Conservation (phyloP, 2,329 filamentous ascomycete genomes). For the Fusarium palustre region DNA sequence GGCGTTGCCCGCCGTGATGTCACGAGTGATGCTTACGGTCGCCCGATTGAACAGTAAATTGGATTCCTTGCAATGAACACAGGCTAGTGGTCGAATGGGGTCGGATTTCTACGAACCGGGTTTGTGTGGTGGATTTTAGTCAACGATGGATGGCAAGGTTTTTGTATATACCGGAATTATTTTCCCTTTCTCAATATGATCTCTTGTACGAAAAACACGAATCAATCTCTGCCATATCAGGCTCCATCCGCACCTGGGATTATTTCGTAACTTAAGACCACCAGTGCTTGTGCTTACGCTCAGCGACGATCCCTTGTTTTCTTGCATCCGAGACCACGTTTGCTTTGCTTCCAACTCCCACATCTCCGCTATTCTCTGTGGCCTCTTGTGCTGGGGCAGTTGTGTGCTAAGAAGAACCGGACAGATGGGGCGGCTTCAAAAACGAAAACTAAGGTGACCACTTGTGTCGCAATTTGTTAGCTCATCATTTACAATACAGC, state of each 20-base stretch:
- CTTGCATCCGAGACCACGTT: background rate
- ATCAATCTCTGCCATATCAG: background rate
- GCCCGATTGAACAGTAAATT: rapidly evolving
- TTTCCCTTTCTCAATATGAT: background rate
- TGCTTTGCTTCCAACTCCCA: background rate
- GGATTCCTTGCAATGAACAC: too few relatives aligned
- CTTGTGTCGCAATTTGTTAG: background rate
- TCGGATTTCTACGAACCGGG: too few relatives aligned
- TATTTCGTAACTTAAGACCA: background rate
- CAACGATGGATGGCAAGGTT: too few relatives aligned
- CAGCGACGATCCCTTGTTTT: background rate
- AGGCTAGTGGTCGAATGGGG: background rate
- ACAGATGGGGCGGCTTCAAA: too few relatives aligned
- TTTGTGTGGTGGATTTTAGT: background rate
- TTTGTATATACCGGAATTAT: background rate
- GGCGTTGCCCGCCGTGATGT: slow-evolving; percentile 3
- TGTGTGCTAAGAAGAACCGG: background rate
- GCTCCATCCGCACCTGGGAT: background rate
- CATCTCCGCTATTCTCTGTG: background rate
- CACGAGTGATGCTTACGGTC: background rate
- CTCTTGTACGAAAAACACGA: rapidly evolving
- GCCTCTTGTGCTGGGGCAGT: background rate
- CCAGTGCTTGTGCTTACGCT: too few relatives aligned
- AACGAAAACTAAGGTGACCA: background rate
- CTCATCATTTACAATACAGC: background rate